Base-by-base conservation (phyloP, 2,329 filamentous ascomycete species). In the Colletotrichum siamense region DNA sequence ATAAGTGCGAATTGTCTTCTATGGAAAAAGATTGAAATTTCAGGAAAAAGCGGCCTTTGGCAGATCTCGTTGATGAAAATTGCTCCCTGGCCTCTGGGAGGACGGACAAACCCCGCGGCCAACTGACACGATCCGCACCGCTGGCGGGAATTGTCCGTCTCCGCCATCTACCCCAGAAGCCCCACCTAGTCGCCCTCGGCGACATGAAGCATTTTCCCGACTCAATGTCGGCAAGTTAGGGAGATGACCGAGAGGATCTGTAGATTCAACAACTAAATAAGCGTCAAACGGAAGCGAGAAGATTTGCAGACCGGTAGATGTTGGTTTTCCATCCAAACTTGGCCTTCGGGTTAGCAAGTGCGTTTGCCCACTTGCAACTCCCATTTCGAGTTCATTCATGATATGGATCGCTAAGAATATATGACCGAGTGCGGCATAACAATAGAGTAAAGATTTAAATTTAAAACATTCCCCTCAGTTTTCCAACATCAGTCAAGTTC, bases 301-400 rank as follows among this genome's bases (percentile, higher is more conserved):
- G n/a, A 52, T 1, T n/a, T 8, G 5, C 5, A 49, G 9, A 49
- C 1, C 0, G 44, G 18, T 22, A 22, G 0, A 22, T 22, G 3
- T n/a, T n/a, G n/a, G n/a, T n/a, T 12, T 10, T 4, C 44, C 4
- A 52, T 49, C 44, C 0, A 12, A 52, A 22, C 0, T 52, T 0
- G 1, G n/a, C n/a, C 0, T 22, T 22, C n/a, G 8, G 0, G n/a
- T 22, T 22, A 13, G 0, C 3, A 0, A 0, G 2, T 22, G 18
- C 44, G n/a, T 52, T 22, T 10, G 44, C 39, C 9, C 2, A 2
- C 3, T 49, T 1, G 0, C n/a, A 49, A 22, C n/a, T 8, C 44
- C 44, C 12, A 1, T 1, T 49, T 22, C 10, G n/a, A 0, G 44
- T 49, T 49, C n/a, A n/a, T 0, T 13, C 18, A 9, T 6, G 16